phyloP scores from a whole-genome alignment of 2,329 filamentous ascomycete genomes.

The Periconia digitata region DNA sequence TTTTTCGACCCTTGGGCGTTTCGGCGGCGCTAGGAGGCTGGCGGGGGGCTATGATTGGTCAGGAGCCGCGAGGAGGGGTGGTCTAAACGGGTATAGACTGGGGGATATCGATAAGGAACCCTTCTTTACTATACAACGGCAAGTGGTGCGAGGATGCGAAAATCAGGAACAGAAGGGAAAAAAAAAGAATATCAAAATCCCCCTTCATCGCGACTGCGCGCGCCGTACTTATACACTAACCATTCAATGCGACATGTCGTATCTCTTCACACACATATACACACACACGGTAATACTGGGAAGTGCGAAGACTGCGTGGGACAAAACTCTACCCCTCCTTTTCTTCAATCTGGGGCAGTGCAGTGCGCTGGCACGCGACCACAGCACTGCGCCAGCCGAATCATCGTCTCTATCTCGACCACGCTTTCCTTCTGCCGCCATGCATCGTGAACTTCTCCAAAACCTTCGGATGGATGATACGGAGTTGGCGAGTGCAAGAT shows the following conservation, averaged over 20 bases:
- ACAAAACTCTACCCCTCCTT: constrained; percentile 17
- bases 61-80: not conserved
- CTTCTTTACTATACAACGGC: no score
- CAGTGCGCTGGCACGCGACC: constrained; percentile 34
- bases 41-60: not conserved
- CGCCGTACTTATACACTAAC: no score
- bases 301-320: constrained; percentile 10
- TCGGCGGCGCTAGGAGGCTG: not conserved
- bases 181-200: no score
- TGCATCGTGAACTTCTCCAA: constrained; percentile 26
- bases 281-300: no score
- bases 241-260: no score
- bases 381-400: constrained; percentile 11
- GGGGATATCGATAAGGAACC: constrained; percentile 1
- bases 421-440: constrained; percentile 40
- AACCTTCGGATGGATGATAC: no score
- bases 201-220: no score
- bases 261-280: no score
- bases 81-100: not conserved
- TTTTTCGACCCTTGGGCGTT: not conserved
- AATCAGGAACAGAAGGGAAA: not conserved
- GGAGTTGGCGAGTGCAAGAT: no score
- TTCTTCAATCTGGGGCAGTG: not conserved
- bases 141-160: no score
- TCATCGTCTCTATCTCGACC: constrained; percentile 28